Evolutionary conservation across 768 basidiomycete genomes (phyloP), one percentile per base, ranked within the genome.

Genomic region (Artomyces pyxidatus): DNA sequence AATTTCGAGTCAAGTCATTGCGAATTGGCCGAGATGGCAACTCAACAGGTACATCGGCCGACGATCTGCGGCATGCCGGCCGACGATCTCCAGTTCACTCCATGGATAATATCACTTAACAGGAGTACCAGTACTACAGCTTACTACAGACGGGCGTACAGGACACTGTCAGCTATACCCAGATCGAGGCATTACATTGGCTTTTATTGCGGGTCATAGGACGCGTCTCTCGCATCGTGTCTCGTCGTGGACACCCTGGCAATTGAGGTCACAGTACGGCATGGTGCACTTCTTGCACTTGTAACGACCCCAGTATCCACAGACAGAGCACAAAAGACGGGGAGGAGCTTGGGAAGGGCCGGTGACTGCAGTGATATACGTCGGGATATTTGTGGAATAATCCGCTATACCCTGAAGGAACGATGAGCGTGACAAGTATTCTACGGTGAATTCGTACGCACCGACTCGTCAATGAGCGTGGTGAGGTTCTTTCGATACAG

Each of bases 231-330:
- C 89, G 62, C 90, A 92, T 28, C 87, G 74, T 21, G 85, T 88
- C 65, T 92, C 90, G 23, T 74, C 70, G 56, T 93, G 90, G 3
- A 86, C 78, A 17, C 69, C 68, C 59, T 83, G 78, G 58, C 90
- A 93, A 48, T 78, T 80, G 37, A 72, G 66, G 62, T 83, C 82
- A 55, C 90, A 92, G 55, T 82, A 91, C 2, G 81, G 71, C 72
- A 88, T 72, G 0, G 80, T 79, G 65, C 90, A 92, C 56, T 76
- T 78, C 52, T 75, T 77, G 68, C 90, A 93, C 48, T 76, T 82
- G 61, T 93, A 92, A 4, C 71, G 70, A 6, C 86, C 88, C 77
- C 78, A 85, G 63, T 87, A 91, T 3, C 90, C 88, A 57, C 90
- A 92, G 22, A 91, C 85, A n/a, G 87, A 80, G 60, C 90, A 93